Base-by-base conservation (phyloP, 257 asterid species). In the Scutellaria minor region DNA sequence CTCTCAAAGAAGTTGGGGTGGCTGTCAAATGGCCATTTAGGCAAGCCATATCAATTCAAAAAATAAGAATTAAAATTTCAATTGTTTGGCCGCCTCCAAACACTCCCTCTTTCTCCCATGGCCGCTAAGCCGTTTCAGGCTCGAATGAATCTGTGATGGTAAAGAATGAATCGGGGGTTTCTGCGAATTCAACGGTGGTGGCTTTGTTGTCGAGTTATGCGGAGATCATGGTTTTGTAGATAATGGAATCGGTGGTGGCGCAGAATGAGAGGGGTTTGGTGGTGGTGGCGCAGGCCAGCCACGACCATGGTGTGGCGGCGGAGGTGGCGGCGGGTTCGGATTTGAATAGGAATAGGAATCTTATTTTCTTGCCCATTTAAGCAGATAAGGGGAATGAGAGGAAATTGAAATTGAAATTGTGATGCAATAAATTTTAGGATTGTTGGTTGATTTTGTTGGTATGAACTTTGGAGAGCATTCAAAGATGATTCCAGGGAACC, bases 191-290 rank as follows among this genome's bases (percentile, higher is more conserved):
- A 3, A 5, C 0, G 35, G 75, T 47, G 52, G 9, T 8, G 63
- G 13, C 2, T 37, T 65, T 60, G 27, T 73, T 71, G 45, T 74
- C 78, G 55, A 66, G 72, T 18, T 51, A 81, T 20, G 83, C 82
- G 2, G 85, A 72, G 80, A 80, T 77, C 47, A 77, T 59, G 0
- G 85, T 82, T 31, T 73, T 80, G 80, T 64, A 75, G 42, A 82
- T 74, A 41, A 20, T 70, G 37, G 59, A 44, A 13, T 65, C 41
- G 64, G 63, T 7, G 72, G 22, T 47, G 50, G 73, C 66, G 5
- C 89, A 78, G 82, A 85, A 85, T 37, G 94, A 85, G 47, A 77
- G 88, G 47, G 95, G 84, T 48, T 77, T 79, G 1, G 84, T 85
- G 68, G 13, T 76, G 79, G 47, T 76, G 14, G 60, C 83, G 70